These are phyloP conservation scores for Aaosphaeria arxii DNA, from an alignment of 2,329 filamentous ascomycete genomes.

Conservation along the genomic window DNA sequence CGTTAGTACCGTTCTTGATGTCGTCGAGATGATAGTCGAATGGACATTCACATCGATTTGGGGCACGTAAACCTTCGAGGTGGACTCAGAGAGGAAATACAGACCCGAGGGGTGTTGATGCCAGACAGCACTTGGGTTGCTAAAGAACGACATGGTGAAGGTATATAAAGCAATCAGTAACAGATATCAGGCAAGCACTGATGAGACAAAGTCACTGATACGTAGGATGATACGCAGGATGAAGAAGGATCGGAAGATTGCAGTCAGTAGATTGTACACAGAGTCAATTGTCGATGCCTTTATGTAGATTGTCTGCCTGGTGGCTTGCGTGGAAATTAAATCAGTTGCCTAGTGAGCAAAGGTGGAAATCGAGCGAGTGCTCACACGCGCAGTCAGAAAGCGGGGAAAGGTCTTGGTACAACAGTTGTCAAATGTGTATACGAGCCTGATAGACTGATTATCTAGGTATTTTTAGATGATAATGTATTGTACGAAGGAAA, in stretches of 20 bases:
- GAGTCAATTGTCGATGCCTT: not conserved
- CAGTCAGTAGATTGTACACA: too few relatives aligned
- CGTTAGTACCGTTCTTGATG: conserved; percentile 49
- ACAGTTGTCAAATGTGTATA: too few relatives aligned
- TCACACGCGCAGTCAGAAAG: too few relatives aligned
- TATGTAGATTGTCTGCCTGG: not conserved
- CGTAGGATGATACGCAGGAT: too few relatives aligned
- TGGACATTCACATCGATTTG: conserved; percentile 58
- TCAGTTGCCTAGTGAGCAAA: not conserved
- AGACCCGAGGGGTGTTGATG: conserved; percentile 22
- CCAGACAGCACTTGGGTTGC: not conserved
- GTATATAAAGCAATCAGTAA: not conserved
- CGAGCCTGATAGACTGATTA: too few relatives aligned
- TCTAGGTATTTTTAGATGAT: too few relatives aligned
- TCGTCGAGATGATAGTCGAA: conserved; percentile 59
- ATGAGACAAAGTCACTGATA: not conserved
- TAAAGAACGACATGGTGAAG: conserved; percentile 1
- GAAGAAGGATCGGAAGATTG: too few relatives aligned
- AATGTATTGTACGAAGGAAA: too few relatives aligned
- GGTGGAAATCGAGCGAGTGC: not conserved
- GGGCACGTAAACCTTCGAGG: conserved; percentile 48
- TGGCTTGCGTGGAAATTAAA: not conserved
- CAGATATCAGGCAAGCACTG: not conserved
- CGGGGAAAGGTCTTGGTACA: too few relatives aligned
- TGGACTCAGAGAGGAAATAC: conserved; percentile 19